Conservation (phyloP, 2,329 filamentous ascomycete species). For the Fulvia fulva region DNA sequence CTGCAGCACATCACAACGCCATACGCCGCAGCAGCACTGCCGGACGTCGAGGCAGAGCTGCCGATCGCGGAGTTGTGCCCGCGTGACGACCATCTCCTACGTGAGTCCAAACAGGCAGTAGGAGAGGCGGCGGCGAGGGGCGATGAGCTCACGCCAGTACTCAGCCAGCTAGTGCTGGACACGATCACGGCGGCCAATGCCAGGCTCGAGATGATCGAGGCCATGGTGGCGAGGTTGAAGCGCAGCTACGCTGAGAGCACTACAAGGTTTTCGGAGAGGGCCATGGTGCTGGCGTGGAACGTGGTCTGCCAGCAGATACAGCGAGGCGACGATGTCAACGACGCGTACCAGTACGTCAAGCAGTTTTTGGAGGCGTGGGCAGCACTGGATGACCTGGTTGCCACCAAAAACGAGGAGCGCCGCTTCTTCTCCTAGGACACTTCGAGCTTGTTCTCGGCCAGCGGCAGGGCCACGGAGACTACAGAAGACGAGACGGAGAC, state of each 20-base stretch:
- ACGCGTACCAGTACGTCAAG: not conserved
- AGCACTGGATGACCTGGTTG: not conserved
- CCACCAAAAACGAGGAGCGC: not conserved
- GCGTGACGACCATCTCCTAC: not conserved
- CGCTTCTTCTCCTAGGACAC: not conserved
- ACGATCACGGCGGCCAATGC: not conserved
- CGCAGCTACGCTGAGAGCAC: not conserved
- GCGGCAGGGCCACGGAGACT: not conserved
- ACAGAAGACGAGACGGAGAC: not conserved
- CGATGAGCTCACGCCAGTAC: not conserved
- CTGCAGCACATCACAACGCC: not conserved
- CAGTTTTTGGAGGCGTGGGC: not conserved
- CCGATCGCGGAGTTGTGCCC: not conserved
- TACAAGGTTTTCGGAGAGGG: not conserved
- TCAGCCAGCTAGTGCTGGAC: not conserved
- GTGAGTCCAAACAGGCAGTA: not conserved
- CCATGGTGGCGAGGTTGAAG: not conserved
- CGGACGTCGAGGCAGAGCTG: not conserved
- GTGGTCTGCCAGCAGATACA: not conserved
- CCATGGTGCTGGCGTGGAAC: not conserved
- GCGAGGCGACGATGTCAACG: not conserved
- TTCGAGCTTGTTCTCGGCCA: not conserved
- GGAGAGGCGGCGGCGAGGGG: not conserved
- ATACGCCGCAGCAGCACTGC: not conserved
- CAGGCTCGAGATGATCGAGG: not conserved